phyloP scores from a whole-genome alignment of 169 alveolate species.

The Plasmodium adleri region DNA sequence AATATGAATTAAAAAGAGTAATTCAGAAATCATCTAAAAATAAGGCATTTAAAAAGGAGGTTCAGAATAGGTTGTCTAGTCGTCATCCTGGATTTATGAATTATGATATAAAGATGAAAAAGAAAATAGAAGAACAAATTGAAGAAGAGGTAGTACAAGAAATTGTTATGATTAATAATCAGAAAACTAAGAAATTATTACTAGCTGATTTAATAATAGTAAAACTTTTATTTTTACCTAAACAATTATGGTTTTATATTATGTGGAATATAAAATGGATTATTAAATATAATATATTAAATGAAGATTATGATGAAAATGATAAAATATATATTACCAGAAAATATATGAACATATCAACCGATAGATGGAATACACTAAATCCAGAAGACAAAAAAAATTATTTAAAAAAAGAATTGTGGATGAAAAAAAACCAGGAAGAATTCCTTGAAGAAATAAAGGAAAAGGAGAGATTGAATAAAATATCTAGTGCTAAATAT shows the following conservation, averaged over 20 bases:
- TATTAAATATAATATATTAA: conserved; percentile 50
- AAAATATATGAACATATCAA: conserved; percentile 29
- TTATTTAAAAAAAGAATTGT: conserved; percentile 36
- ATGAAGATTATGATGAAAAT: conserved; percentile 48
- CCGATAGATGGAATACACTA: conserved; percentile 31
- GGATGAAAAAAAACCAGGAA: conserved; percentile 43
- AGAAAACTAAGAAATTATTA: background rate
- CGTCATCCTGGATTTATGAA: conserved; percentile 33
- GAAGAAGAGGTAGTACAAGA: conserved; percentile 56
- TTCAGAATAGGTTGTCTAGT: conserved; percentile 14
- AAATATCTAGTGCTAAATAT: conserved; percentile 70
- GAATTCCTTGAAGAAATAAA: conserved; percentile 34
- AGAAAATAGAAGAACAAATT: conserved; percentile 36
- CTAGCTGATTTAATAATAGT: conserved; percentile 20
- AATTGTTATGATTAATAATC: conserved; percentile 2
- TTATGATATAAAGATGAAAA: conserved; percentile 26
- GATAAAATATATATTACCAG: conserved; percentile 69
- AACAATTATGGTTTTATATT: conserved; percentile 14
- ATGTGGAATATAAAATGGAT: conserved; percentile 58
- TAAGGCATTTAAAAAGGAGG: conserved; percentile 45
- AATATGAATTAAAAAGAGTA: conserved; percentile 24
- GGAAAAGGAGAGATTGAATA: conserved; percentile 48
- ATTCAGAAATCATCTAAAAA: conserved; percentile 24
- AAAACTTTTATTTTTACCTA: conserved; percentile 19
- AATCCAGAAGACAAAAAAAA: conserved; percentile 31